Evolutionary conservation across 2,329 filamentous ascomycete genomes (phyloP).

Genomic region (Colletotrichum eleusines): DNA sequence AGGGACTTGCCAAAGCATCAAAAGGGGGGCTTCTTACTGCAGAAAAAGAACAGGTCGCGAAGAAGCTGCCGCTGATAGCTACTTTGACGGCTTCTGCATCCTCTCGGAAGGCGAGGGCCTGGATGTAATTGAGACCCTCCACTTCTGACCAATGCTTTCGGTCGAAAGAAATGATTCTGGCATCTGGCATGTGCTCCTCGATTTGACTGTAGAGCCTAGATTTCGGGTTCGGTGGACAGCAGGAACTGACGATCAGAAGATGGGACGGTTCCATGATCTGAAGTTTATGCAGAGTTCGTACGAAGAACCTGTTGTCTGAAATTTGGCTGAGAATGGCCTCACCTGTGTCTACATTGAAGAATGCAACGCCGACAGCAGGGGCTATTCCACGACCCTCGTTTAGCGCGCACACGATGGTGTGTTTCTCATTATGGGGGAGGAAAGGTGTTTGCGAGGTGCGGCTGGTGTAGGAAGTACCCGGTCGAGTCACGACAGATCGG

Average conservation of each 20-base stretch:
- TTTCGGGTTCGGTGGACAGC: constrained; percentile 72
- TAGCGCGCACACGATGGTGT: constrained; percentile 88
- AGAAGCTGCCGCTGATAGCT: constrained; percentile 85
- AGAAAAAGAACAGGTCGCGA: constrained; percentile 85
- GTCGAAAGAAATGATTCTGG: constrained; percentile 74
- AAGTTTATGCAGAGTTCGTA: constrained; percentile 88
- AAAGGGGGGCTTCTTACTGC: constrained; percentile 69
- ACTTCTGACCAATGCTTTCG: constrained; percentile 87
- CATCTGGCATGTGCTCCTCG: constrained; percentile 75
- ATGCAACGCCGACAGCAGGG: constrained; percentile 85
- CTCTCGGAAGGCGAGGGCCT: constrained; percentile 81
- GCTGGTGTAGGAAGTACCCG: constrained; percentile 56
- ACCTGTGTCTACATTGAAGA: constrained; percentile 87
- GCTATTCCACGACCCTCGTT: constrained; percentile 89
- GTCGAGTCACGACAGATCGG: constrained; percentile 42
- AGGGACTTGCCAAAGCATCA: constrained; percentile 39
- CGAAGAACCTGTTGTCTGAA: constrained; percentile 92
- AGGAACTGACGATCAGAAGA: constrained; percentile 81
- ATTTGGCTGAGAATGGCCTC: constrained; percentile 91
- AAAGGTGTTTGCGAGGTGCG: constrained; percentile 58
- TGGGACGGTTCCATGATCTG: constrained; percentile 82
- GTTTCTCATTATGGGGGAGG: constrained; percentile 62
- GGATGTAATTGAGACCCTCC: constrained; percentile 80
- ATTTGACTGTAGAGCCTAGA: constrained; percentile 82
- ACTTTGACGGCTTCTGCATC: constrained; percentile 86